Conservation (phyloP, 1,284 basidiomycete genomes). For the Pascua sp. region DNA sequence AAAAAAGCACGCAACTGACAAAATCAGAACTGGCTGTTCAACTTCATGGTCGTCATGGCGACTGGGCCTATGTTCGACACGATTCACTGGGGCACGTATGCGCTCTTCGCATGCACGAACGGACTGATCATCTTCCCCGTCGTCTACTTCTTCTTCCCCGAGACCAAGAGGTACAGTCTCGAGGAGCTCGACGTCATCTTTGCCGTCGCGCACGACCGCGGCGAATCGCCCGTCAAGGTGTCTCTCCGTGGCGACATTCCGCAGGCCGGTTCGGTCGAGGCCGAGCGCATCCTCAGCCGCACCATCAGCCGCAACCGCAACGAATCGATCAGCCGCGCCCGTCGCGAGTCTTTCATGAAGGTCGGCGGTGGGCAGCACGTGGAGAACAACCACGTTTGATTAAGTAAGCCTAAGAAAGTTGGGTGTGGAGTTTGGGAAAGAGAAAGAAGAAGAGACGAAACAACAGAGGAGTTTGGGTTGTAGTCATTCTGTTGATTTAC, state of each 20-base stretch:
- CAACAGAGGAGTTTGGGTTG: too few species aligned
- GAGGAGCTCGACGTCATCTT: slow-evolving; percentile 42
- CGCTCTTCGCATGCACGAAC: slow-evolving; percentile 41
- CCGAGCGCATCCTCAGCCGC: slow-evolving; percentile 30
- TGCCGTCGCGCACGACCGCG: slow-evolving; percentile 28
- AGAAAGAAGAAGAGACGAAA: too few species aligned
- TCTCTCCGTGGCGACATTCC: slow-evolving; percentile 21
- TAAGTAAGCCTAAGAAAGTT: too few species aligned
- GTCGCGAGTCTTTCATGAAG: too few species aligned
- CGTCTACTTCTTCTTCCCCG: slow-evolving; percentile 38
- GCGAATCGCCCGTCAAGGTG: slow-evolving; percentile 26
- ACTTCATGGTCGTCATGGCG: slow-evolving; percentile 37
- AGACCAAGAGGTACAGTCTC: slow-evolving; percentile 33
- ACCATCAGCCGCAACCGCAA: not conserved
- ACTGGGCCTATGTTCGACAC: slow-evolving; percentile 39
- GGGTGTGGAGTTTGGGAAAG: too few species aligned
- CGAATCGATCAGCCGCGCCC: too few species aligned
- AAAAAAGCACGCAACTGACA: not conserved
- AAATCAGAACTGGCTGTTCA: slow-evolving; percentile 47
- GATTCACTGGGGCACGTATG: slow-evolving; percentile 41
- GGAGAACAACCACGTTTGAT: too few species aligned
- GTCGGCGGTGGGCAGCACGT: too few species aligned
- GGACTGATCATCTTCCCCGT: slow-evolving; percentile 34
- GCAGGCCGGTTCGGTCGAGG: slow-evolving; percentile 31
- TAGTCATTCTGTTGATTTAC: too few species aligned